Percentiles rank a stretch among this genome's conserved stretches.
phyloP scores from a whole-genome alignment of 805 yeast species.

The Hanseniaspora occidentalis region DNA sequence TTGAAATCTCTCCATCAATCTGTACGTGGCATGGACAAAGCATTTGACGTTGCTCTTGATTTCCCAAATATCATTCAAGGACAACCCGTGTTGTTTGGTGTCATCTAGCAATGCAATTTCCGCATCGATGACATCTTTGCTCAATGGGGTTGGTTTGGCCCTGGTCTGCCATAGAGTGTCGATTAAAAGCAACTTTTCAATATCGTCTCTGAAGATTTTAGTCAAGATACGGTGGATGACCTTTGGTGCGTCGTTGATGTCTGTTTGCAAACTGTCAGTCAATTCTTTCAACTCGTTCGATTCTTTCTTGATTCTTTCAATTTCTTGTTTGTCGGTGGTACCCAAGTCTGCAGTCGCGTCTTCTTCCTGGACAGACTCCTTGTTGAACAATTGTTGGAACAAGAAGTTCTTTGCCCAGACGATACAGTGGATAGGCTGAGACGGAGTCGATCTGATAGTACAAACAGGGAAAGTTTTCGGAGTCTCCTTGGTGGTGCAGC shows the following conservation, averaged over 20 bases:
- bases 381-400: constrained; percentile 67
- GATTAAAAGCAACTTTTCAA: constrained; percentile 56
- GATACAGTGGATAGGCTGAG: constrained; percentile 89
- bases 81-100: constrained; percentile 13
- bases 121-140: constrained; percentile 11
- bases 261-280: constrained; percentile 18
- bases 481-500: constrained; percentile 74
- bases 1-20: constrained; percentile 36
- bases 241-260: constrained; percentile 22
- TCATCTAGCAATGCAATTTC: constrained; percentile 10
- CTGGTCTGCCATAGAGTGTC: constrained; percentile 72
- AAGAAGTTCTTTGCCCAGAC: constrained; percentile 95
- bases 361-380: constrained; percentile 25
- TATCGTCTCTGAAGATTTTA: constrained; percentile 63
- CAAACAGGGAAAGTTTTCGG: constrained; percentile 93
- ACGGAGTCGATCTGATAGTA: constrained; percentile 93
- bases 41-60: constrained; percentile 50
- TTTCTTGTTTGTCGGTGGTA: constrained; percentile 51
- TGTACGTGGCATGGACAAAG: constrained; percentile 35
- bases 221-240: constrained; percentile 29
- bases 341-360: constrained; percentile 34
- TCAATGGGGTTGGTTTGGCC: constrained; percentile 54
- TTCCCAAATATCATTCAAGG: constrained; percentile 39
- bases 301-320: constrained; percentile 52
- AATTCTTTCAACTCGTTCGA: constrained; percentile 49